A percentile compares a stretch with the other conserved stretches of the same genome.
Evolutionary conservation across 2,329 filamentous ascomycete genomes (phyloP).

Genomic region (Apiospora aurea): DNA sequence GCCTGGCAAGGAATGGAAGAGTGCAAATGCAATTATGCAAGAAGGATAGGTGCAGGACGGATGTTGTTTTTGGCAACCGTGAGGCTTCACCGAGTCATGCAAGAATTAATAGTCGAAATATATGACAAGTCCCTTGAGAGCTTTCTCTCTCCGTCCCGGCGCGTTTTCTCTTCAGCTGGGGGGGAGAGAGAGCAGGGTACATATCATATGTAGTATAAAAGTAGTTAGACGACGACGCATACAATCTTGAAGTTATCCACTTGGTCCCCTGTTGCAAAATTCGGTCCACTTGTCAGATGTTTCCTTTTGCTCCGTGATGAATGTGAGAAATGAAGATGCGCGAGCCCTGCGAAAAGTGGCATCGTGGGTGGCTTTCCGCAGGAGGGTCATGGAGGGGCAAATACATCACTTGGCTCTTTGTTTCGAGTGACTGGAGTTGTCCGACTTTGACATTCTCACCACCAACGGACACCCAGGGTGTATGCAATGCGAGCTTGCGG

Average conservation of each 20-base stretch:
- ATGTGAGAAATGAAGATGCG: conserved; percentile 16
- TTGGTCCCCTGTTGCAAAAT: conserved; percentile 19
- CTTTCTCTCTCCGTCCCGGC: not conserved
- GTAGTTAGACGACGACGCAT: conserved; percentile 11
- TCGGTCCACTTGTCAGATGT: conserved; percentile 20
- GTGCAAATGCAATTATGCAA: conserved; percentile 13
- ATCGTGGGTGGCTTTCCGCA: not conserved
- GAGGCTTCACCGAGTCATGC: conserved; percentile 17
- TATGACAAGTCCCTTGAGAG: not conserved
- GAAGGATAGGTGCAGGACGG: conserved; percentile 15
- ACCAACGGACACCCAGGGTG: not conserved
- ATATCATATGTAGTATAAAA: conserved; percentile 1
- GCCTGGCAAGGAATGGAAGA: not conserved
- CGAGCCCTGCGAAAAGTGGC: not conserved
- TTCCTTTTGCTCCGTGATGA: conserved; percentile 3
- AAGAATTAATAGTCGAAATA: conserved; percentile 14
- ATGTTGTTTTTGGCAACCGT: not conserved
- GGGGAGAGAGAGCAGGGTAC: not conserved
- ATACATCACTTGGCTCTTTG: not conserved
- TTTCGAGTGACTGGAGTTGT: not conserved
- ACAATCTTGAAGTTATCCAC: conserved; percentile 16
- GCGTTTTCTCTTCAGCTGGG: conserved; percentile 13
- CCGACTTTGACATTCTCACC: conserved; percentile 8
- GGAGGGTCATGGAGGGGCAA: conserved; percentile 14
- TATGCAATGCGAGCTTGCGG: not conserved